Evolutionary conservation across 176 grass and related monocot species (phyloP).

Genomic region (Bromus sterilis): DNA sequence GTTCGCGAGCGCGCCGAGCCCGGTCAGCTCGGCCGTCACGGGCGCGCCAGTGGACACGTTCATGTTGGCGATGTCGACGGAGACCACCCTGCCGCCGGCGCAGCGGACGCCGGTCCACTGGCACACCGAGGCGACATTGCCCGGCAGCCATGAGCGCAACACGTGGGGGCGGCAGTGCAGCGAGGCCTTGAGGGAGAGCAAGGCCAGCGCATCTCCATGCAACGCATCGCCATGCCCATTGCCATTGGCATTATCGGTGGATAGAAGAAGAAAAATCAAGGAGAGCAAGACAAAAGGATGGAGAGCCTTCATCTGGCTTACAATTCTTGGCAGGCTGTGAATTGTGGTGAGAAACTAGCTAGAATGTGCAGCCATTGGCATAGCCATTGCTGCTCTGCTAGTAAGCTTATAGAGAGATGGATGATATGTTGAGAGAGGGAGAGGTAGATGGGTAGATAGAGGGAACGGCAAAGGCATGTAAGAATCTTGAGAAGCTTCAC

Average conservation of each 20-base stretch:
- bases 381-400: not conserved
- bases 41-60: conserved; percentile 53
- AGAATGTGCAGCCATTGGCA: not conserved
- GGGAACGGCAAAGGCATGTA: conserved; percentile 25
- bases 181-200: conserved; percentile 45
- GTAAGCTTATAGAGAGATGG: not conserved
- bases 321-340: not conserved
- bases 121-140: conserved; percentile 56
- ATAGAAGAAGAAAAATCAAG: conserved; percentile 4
- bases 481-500: conserved; percentile 92
- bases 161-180: conserved; percentile 27
- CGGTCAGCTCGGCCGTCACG: conserved; percentile 14
- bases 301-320: conserved; percentile 21
- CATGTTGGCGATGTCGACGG: conserved; percentile 61
- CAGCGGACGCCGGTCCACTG: conserved; percentile 71
- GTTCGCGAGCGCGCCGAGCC: conserved; percentile 44
- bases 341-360: not conserved
- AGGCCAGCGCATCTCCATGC: conserved; percentile 44
- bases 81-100: conserved; percentile 44
- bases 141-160: conserved; percentile 46
- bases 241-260: not conserved
- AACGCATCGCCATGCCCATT: conserved; percentile 10
- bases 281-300: conserved; percentile 10
- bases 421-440: not conserved
- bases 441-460: not conserved